phyloP scores from a whole-genome alignment of 192 early-diverging fungal species.

The Allomyces arbusculus region DNA sequence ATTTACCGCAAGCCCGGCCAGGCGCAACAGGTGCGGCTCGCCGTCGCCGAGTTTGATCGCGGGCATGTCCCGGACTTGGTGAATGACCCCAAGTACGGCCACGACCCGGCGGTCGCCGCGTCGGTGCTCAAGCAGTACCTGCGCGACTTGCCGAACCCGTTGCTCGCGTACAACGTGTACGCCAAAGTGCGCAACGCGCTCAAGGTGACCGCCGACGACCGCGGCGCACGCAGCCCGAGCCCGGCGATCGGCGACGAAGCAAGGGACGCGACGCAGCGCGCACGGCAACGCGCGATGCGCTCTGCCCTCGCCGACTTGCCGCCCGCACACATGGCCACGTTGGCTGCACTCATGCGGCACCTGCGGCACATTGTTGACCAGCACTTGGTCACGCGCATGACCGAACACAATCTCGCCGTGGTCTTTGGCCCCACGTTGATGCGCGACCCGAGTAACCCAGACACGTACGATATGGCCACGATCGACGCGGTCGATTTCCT shows the following conservation, averaged over 20 bases:
- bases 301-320: constrained; percentile 33
- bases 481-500: constrained; percentile 51
- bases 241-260: no score
- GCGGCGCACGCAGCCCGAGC: no score
- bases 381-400: constrained; percentile 63
- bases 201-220: constrained; percentile 4
- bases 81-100: constrained; percentile 20
- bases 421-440: constrained; percentile 83
- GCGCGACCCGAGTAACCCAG: constrained; percentile 33
- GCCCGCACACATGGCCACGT: constrained; percentile 33
- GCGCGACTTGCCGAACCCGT: constrained; percentile 47
- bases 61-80: constrained; percentile 25
- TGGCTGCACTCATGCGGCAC: constrained; percentile 38
- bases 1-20: constrained; percentile 64
- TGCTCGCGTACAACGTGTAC: constrained; percentile 50
- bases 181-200: constrained; percentile 36
- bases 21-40: constrained; percentile 36
- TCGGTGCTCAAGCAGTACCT: constrained; percentile 60
- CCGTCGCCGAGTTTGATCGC: constrained; percentile 29
- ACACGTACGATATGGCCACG: constrained; percentile 53
- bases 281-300: constrained; percentile 13
- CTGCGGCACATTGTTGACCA: constrained; percentile 37
- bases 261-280: constrained; percentile 5
- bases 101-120: constrained; percentile 54
- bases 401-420: constrained; percentile 71